These are phyloP conservation scores for Colletotrichum gloeosporioides DNA, from an alignment of 2,329 filamentous ascomycete species.

Conservation along the genomic window DNA sequence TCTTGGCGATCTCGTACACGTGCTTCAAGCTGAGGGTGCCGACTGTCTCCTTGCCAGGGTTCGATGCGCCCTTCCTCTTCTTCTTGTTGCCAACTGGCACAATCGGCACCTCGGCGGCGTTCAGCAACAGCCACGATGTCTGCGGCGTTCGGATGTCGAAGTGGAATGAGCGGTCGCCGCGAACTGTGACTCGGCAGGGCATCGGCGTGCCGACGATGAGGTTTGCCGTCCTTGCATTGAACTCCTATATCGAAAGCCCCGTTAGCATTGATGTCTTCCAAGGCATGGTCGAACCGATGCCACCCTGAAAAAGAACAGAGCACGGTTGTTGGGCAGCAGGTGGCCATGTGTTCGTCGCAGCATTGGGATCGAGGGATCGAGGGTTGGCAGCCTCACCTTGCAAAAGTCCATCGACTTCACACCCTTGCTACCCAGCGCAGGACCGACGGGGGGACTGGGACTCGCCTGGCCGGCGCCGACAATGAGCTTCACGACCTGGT, in stretches of 20 bases:
- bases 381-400: conserved; percentile 67
- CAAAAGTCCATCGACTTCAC: conserved; percentile 99
- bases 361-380: not conserved
- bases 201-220: conserved; percentile 84
- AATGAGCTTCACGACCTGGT: conserved; percentile 94
- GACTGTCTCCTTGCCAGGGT: conserved; percentile 78
- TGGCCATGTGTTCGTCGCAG: conserved; percentile 7
- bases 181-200: conserved; percentile 88
- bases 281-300: not conserved
- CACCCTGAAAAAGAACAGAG: not conserved
- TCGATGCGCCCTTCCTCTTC: conserved; percentile 78
- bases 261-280: conserved; percentile 22
- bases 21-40: conserved; percentile 92
- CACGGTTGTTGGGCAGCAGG: conserved; percentile 10
- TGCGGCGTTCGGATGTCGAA: conserved; percentile 94
- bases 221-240: conserved; percentile 92
- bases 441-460: conserved; percentile 94
- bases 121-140: conserved; percentile 88
- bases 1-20: conserved; percentile 95
- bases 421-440: conserved; percentile 94
- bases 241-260: conserved; percentile 68
- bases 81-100: conserved; percentile 75
- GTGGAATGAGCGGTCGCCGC: conserved; percentile 88
- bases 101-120: conserved; percentile 76
- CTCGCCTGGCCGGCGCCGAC: conserved; percentile 95